Evolutionary conservation across 176 grass and related monocot genomes (phyloP), one percentile per base, ranked within the genome.

Genomic region (Zizania latifolia): DNA sequence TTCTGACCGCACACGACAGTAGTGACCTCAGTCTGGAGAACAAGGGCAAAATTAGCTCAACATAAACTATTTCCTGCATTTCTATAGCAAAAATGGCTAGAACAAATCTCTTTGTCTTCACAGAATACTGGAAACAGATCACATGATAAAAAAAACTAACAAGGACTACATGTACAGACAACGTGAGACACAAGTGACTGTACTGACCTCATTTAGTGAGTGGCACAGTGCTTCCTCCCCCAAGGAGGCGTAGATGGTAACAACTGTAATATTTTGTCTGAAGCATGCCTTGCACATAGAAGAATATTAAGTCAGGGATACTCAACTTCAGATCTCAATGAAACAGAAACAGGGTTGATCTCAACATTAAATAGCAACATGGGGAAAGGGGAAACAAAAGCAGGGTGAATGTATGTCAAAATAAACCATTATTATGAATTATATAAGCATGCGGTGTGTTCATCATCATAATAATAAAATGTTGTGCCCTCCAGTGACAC

Each of bases 221-320:
- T 99, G 91, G 74, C 95, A 99, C 24, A 94, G 45, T 55, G 95
- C 95, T 83, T 81, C 95, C 85, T 94, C 91, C n/a, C 95, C 95
- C 57, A 99, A 66, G 3, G 95, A 94, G 48, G 95, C 75, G 82
- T 99, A 99, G 41, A 99, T 94, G 15, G 96, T 99, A 59, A 99
- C 87, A 35, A 99, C 92, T 40, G 92, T 80, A 60, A 92, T 71
- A 84, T 81, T 99, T 77, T 82, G 82, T 40, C 96, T 92, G 83
- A 99, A 94, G 82, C 94, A 94, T 78, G 91, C 91, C 94, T 98
- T 72, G 81, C 58, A 78, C 53, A 81, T 34, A 71, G 2, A 69
- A 64, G 63, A 37, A 55, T 15, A 22, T 27, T 30, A 45, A 62
- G 43, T 71, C 8, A 37, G 2, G 29, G 71, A 81, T 21, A 17